Evolutionary conservation across 371 early-diverging fungal species (phyloP).

Genomic region (Rhizopus stolonifer): DNA sequence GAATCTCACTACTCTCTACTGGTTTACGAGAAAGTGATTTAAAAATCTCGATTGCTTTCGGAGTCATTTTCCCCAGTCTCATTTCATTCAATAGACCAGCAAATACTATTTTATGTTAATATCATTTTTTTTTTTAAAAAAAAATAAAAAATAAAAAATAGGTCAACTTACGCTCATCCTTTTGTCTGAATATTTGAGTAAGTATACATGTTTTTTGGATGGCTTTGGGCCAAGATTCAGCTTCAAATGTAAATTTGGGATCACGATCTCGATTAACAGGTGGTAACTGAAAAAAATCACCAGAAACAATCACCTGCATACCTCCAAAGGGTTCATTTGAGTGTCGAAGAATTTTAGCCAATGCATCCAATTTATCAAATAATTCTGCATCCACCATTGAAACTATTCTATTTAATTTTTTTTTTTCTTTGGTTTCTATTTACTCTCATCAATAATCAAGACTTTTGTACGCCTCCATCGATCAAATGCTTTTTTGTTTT

Average conservation of each 20-base stretch:
- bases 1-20: constrained; percentile 55
- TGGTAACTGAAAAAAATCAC: constrained; percentile 96
- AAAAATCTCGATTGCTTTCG: constrained; percentile 52
- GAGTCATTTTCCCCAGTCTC: constrained; percentile 62
- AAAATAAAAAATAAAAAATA: background rate
- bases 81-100: constrained; percentile 70
- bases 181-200: constrained; percentile 61
- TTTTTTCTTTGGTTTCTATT: background rate
- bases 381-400: constrained; percentile 88
- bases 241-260: constrained; percentile 83
- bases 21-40: constrained; percentile 58
- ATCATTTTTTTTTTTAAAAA: constrained; percentile 2
- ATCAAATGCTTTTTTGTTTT: constrained; percentile 30
- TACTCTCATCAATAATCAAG: constrained; percentile 89
- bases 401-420: constrained; percentile 44
- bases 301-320: constrained; percentile 85
- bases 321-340: constrained; percentile 84
- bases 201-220: constrained; percentile 58
- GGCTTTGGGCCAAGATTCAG: constrained; percentile 60
- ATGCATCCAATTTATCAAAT: constrained; percentile 81
- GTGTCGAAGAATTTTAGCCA: constrained; percentile 56
- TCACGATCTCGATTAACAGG: constrained; percentile 62
- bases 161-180: constrained; percentile 46
- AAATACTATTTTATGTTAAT: constrained; percentile 38
- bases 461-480: constrained; percentile 71